Conservation (phyloP, 768 basidiomycete genomes). For the Lentinus tigrinus region DNA sequence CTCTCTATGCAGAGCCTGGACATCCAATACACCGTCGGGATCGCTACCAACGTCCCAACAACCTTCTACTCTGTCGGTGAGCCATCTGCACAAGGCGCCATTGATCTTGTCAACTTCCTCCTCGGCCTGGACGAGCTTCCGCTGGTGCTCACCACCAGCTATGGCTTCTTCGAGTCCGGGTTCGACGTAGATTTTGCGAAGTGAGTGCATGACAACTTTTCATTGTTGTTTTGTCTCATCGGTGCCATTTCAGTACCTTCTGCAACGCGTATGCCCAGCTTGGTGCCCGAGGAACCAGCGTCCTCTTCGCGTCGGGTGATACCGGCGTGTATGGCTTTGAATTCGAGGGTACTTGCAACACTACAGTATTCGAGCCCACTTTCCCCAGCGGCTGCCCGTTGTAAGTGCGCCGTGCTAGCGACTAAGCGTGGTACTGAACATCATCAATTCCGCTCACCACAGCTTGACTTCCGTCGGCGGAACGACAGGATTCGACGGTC, state of each 20-base stretch:
- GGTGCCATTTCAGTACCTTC: background rate
- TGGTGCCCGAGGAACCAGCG: background rate
- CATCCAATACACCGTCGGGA: constrained; percentile 36
- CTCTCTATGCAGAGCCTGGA: constrained; percentile 29
- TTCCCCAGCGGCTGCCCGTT: constrained; percentile 37
- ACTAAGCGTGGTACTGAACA: background rate
- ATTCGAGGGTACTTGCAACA: constrained; percentile 15
- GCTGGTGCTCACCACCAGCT: constrained; percentile 34
- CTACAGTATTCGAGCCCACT: constrained; percentile 41
- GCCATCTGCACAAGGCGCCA: constrained; percentile 28
- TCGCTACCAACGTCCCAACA: constrained; percentile 32
- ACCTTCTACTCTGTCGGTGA: constrained; percentile 32
- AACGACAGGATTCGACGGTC: constrained; percentile 24
- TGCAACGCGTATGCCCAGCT: background rate
- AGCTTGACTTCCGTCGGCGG: constrained; percentile 37
- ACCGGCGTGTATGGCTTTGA: constrained; percentile 33
- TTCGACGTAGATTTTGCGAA: constrained; percentile 10
- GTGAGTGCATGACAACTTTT: background rate
- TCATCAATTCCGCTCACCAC: background rate
- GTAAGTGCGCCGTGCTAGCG: constrained; percentile 23
- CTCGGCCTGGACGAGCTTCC: constrained; percentile 23
- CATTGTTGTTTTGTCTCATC: no score
- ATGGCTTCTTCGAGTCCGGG: constrained; percentile 30
- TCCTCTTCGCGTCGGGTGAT: constrained; percentile 15
- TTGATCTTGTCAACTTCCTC: constrained; percentile 32